A percentile compares a stretch with the other conserved stretches of the same genome.
These are phyloP conservation scores for Atractiella rhizophila DNA, from an alignment of 768 basidiomycete genomes.

Conservation along the genomic window DNA sequence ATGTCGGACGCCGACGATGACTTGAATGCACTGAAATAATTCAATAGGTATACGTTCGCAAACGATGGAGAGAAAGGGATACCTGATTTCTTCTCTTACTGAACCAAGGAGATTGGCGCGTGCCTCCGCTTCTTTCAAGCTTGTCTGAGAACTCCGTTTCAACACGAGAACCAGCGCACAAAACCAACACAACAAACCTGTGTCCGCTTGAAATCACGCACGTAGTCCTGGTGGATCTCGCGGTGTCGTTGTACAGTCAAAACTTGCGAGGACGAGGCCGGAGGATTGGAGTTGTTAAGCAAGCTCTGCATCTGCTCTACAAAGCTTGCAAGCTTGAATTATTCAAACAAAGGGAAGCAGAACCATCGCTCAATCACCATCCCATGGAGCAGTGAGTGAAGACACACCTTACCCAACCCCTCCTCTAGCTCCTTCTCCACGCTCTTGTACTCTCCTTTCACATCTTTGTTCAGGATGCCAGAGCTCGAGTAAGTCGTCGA, in stretches of 20 bases:
- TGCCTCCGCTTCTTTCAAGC: slow-evolving; percentile 56
- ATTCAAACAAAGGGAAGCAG: slow-evolving; percentile 19
- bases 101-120: slow-evolving; percentile 66
- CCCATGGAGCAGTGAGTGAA: slow-evolving; percentile 1
- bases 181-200: slow-evolving; percentile 30
- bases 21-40: neutral
- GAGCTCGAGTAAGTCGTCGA: slow-evolving; percentile 21
- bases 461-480: slow-evolving; percentile 36
- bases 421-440: slow-evolving; percentile 69
- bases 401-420: slow-evolving; percentile 49
- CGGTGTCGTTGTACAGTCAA: slow-evolving; percentile 72
- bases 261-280: slow-evolving; percentile 51
- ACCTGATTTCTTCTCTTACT: slow-evolving; percentile 93
- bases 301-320: slow-evolving; percentile 51
- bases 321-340: slow-evolving; percentile 31
- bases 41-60: no score
- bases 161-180: neutral
- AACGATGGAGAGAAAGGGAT: neutral
- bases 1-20: slow-evolving; percentile 31
- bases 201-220: slow-evolving; percentile 57
- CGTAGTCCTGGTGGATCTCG: slow-evolving; percentile 69
- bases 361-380: slow-evolving; percentile 6
- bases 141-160: slow-evolving; percentile 28
- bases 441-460: slow-evolving; percentile 35
- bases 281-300: slow-evolving; percentile 31